Evolutionary conservation across 2,329 filamentous ascomycete genomes (phyloP), one percentile per base, ranked within the genome.

Genomic region (Xylaria digitata): DNA sequence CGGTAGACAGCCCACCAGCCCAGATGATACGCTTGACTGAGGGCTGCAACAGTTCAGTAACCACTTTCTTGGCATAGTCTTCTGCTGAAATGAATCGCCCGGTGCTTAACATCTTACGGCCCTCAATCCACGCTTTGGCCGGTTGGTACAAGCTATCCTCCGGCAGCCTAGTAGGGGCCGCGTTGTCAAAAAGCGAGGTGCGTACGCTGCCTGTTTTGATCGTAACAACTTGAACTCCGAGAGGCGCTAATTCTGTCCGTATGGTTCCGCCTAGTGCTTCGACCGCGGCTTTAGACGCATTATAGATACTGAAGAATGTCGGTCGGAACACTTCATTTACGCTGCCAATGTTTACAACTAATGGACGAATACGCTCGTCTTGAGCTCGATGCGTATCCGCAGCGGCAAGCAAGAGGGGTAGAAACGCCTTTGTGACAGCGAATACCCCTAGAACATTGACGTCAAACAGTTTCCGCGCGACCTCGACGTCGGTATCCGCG

Each of bases 371-470:
- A 4, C 2, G 23, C 13, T 26, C 23, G 17, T 23, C 23, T 30
- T 11, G 34, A 13, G 6, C n/a, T 26, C 37, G 32, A 30, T 21
- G n/a, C 13, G 43, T 21, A 32, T 55, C 59, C 0, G 55, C 58
- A 15, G 63, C 58, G 9, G 52, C 46, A 3, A 66, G 40, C 40
- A 68, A 70, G 13, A 77, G 71, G 5, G 77, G 77, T 40, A 78
- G 61, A 56, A 77, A 73, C 2, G 71, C 73, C 19, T 77, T 76
- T 11, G 76, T 78, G 6, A 77, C 74, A 21, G 74, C 73, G 19
- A 77, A 64, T 8, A 71, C 72, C 8, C 71, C 76, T 2, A 77
- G 61, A 15, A 78, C 59, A 61, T 79, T 79, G 2, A 71, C 71
- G 8, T 76, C 70, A 60, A 76, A 60, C 11, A 75, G 59, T 37